Conservation (phyloP, 306 rosid genomes). For the Acacia melanoxylon region DNA sequence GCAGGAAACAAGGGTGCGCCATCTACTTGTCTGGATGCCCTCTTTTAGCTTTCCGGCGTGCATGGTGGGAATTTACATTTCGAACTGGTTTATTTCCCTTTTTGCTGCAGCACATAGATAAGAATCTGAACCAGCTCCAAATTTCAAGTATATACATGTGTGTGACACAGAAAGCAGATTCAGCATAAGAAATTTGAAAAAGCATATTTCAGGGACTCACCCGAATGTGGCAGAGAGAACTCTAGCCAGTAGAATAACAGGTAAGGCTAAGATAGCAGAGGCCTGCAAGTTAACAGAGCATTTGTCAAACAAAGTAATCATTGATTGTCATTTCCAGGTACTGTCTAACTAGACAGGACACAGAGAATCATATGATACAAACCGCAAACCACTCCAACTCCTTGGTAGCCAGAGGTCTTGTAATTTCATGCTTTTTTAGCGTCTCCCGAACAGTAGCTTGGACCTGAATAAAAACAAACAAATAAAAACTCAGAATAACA, state of each 20-base stretch:
- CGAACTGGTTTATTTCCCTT: conserved; percentile 60
- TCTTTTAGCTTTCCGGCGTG: conserved; percentile 84
- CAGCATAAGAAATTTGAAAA: not conserved
- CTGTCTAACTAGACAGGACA: not conserved
- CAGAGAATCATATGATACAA: conserved; percentile 35
- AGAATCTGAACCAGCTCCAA: not conserved
- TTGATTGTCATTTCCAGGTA: not conserved
- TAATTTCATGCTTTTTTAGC: conserved; percentile 75
- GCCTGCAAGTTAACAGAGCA: conserved; percentile 64
- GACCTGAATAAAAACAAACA: conserved; percentile 47
- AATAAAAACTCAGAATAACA: conserved; percentile 11
- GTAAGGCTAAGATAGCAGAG: conserved; percentile 85
- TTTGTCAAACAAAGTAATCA: conserved; percentile 29
- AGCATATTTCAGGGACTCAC: conserved; percentile 45
- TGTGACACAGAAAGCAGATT: conserved; percentile 4
- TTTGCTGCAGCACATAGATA: conserved; percentile 49
- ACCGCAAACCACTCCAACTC: conserved; percentile 99
- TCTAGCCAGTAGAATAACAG: conserved; percentile 72
- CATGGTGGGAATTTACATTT: conserved; percentile 43
- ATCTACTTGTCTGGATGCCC: conserved; percentile 76
- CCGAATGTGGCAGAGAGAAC: conserved; percentile 58
- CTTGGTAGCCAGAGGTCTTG: conserved; percentile 77
- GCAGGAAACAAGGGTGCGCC: conserved; percentile 14
- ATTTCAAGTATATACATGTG: not conserved
- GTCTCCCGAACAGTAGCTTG: conserved; percentile 69